phyloP scores from a whole-genome alignment of 2,329 filamentous ascomycete genomes.

The Colletotrichum somersetense region DNA sequence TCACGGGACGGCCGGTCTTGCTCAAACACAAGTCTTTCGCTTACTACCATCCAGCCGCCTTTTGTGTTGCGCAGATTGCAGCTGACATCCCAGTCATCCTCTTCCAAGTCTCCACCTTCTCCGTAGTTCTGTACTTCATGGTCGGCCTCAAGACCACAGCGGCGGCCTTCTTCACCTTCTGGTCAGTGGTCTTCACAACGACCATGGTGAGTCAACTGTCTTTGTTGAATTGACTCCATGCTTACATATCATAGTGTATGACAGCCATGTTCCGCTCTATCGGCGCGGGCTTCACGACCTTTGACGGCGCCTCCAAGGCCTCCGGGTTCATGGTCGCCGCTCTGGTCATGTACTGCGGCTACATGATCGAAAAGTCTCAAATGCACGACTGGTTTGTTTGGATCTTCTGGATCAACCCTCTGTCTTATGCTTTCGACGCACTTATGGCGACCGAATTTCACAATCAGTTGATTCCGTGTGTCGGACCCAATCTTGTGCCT shows the following conservation, averaged over 20 bases:
- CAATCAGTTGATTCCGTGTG: conserved; percentile 64
- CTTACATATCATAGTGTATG: conserved; percentile 57
- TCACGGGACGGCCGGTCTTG: conserved; percentile 69
- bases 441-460: conserved; percentile 80
- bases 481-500: conserved; percentile 63
- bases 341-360: conserved; percentile 73
- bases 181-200: conserved; percentile 63
- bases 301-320: conserved; percentile 71
- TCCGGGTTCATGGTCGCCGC: conserved; percentile 64
- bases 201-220: conserved; percentile 59
- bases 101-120: conserved; percentile 70
- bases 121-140: conserved; percentile 74
- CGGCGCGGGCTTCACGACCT: conserved; percentile 67
- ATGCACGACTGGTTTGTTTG: conserved; percentile 75
- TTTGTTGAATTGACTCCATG: background rate
- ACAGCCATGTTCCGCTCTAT: conserved; percentile 69
- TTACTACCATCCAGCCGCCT: conserved; percentile 68
- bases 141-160: conserved; percentile 66
- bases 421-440: conserved; percentile 78
- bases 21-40: conserved; percentile 71
- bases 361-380: conserved; percentile 70
- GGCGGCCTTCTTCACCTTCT: conserved; percentile 72
- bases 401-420: conserved; percentile 74
- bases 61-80: conserved; percentile 69
- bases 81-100: conserved; percentile 68